Base-by-base conservation (phyloP, 805 yeast species). In the Jamesozyma gamospora region DNA sequence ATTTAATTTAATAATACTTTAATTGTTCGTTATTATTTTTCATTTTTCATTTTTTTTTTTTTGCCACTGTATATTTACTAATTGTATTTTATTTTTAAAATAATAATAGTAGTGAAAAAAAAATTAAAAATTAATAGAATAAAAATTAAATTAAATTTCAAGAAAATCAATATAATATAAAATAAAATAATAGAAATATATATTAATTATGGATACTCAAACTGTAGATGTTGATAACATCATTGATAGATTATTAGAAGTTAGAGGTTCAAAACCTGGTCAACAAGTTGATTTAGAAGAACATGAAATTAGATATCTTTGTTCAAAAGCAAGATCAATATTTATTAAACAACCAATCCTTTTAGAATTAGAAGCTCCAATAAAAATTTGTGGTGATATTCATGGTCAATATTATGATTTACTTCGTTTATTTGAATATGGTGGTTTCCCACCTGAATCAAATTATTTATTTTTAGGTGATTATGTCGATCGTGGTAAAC, bases 391-490 rank as follows among this genome's bases (percentile, higher is more conserved):
- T 69, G 98, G 98, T 65, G 98, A 90, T 64, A 92, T 90, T 57
- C 98, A 90, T 64, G 98, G 98, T 42, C 98, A 90, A 67, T 90
- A 92, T 66, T 90, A 90, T 61, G 98, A 90, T 65, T 75, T 90
- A 55, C 74, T 90, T 62, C 82, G 98, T 65, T 75, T 90, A 54
- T 90, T 90, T 57, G 97, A 92, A 69, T 90, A 90, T 60, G 97
- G 98, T 55, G 98, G 97, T 2, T 90, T 92, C 72, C 98, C 98
- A 1, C 98, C 98, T 11, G 97, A 92, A 64, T 94, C 97, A 15
- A 90, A 90, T 69, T 90, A 90, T 68, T 70, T 90, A 55, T 90
- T 90, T 61, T 67, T 90, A 44, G 98, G 98, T 50, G 98, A 90
- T 71, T 90, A 90, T 60, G 98, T 90, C 50, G 98, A 90, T 70